phyloP scores from a whole-genome alignment of 2,329 filamentous ascomycete genomes.

The Fusarium sp. region DNA sequence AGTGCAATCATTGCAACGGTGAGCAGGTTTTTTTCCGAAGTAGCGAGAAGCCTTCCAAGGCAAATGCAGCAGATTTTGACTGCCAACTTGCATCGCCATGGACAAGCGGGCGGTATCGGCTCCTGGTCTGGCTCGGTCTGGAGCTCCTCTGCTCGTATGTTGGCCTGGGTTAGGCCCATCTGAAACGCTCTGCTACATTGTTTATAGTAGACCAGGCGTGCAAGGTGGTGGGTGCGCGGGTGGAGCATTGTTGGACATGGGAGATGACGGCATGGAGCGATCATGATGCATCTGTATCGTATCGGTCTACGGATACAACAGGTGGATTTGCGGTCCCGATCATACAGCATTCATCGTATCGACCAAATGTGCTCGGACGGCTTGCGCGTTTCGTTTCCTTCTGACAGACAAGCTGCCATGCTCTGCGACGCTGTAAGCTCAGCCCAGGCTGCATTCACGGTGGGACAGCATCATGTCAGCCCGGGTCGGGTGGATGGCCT shows the following conservation, averaged over 20 bases:
- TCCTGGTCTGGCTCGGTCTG: slow-evolving; percentile 14
- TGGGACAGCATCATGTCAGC: slow-evolving; percentile 35
- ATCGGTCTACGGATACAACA: slow-evolving; percentile 16
- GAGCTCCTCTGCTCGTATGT: slow-evolving; percentile 34
- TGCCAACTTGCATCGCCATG: slow-evolving; percentile 20
- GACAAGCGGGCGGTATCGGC: slow-evolving; percentile 15
- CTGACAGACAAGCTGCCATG: slow-evolving; percentile 1
- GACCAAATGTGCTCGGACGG: slow-evolving; percentile 31
- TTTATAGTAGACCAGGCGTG: slow-evolving; percentile 3
- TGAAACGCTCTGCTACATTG: slow-evolving; percentile 27
- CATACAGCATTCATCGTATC: slow-evolving; percentile 34
- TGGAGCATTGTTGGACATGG: slow-evolving; percentile 23
- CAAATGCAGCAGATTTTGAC: slow-evolving; percentile 7
- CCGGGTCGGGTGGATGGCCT: slow-evolving; percentile 18
- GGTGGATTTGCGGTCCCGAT: slow-evolving; percentile 20
- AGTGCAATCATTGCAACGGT: slow-evolving; percentile 23
- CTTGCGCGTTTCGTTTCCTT: slow-evolving; percentile 32
- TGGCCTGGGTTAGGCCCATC: slow-evolving; percentile 13
- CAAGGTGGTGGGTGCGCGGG: slow-evolving; percentile 22
- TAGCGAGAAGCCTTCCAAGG: slow-evolving; percentile 15
- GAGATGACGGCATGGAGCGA: slow-evolving; percentile 36
- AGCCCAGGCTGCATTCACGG: slow-evolving; percentile 10
- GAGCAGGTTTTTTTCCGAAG: slow-evolving; percentile 20
- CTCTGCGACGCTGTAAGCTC: slow-evolving; percentile 31
- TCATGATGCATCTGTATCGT: slow-evolving; percentile 38